Evolutionary conservation across 164 flowering plant species (phyloP).

Genomic region (Euptelea pleiosperma): DNA sequence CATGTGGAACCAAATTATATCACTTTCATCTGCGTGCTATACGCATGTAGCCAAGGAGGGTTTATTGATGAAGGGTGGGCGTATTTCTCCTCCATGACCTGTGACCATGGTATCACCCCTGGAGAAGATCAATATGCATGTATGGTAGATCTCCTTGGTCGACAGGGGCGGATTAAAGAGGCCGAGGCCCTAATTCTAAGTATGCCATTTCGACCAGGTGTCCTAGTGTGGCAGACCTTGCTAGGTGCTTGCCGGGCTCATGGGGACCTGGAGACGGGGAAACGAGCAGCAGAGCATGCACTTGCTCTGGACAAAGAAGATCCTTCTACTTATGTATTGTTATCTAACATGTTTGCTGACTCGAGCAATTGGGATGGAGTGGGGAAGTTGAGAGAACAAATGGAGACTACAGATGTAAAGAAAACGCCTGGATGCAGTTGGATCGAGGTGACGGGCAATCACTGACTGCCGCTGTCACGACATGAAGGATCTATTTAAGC

Average conservation of each 20-base stretch:
- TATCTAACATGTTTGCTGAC: constrained; percentile 66
- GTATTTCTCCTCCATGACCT: constrained; percentile 53
- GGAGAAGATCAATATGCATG: constrained; percentile 79
- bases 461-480: no score
- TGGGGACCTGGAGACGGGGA: constrained; percentile 61
- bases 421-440: constrained; percentile 71
- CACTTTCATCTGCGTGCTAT: constrained; percentile 68
- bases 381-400: constrained; percentile 43
- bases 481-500: no score
- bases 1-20: constrained; percentile 52
- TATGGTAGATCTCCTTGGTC: constrained; percentile 69
- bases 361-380: constrained; percentile 51
- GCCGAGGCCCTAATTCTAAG: constrained; percentile 54
- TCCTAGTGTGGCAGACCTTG: constrained; percentile 70
- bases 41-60: constrained; percentile 80
- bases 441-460: constrained; percentile 27
- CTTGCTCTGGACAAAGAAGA: constrained; percentile 42
- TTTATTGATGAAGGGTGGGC: constrained; percentile 51
- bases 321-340: constrained; percentile 59
- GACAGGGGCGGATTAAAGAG: constrained; percentile 54
- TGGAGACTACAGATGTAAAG: constrained; percentile 51
- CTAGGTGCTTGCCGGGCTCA: constrained; percentile 58
- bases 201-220: constrained; percentile 61
- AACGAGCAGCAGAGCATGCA: constrained; percentile 55
- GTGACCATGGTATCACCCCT: constrained; percentile 48